A percentile compares a stretch with the other conserved stretches of the same genome.
phyloP scores from a whole-genome alignment of 176 grass and related monocot species.

The Oryza meyeriana region DNA sequence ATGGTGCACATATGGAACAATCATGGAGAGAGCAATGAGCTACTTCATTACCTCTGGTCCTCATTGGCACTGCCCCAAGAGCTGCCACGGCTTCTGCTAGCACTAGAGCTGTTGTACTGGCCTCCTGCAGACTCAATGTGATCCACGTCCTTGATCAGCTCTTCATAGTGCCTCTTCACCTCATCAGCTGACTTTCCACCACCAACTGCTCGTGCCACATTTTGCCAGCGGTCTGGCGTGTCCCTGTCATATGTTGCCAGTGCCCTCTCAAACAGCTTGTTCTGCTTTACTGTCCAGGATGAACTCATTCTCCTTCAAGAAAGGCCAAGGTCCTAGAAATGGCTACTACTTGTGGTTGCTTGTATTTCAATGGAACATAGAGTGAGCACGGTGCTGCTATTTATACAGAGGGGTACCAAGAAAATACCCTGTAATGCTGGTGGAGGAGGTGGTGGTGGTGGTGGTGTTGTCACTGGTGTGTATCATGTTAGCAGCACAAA shows the following conservation, averaged over 20 bases:
- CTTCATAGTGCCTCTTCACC: conserved; percentile 62
- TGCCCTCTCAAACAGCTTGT: conserved; percentile 69
- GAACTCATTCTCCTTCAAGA: conserved; percentile 46
- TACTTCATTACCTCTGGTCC: conserved; percentile 49
- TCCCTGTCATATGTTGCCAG: conserved; percentile 67
- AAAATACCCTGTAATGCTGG: conserved; percentile 37
- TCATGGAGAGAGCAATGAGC: neutral
- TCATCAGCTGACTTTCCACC: conserved; percentile 63
- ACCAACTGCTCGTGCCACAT: conserved; percentile 59
- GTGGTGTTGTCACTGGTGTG: neutral
- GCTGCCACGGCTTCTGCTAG: conserved; percentile 29
- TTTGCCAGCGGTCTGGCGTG: conserved; percentile 73
- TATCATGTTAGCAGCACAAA: conserved; percentile 25
- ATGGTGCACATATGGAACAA: conserved; percentile 11
- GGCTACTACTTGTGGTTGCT: conserved; percentile 17
- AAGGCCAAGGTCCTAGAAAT: conserved; percentile 13
- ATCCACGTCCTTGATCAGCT: conserved; percentile 42
- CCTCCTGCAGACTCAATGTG: conserved; percentile 37
- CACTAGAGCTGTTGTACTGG: neutral
- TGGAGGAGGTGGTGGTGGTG: no score
- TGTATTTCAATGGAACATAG: conserved; percentile 43
- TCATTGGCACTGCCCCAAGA: conserved; percentile 36
- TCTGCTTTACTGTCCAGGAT: conserved; percentile 61
- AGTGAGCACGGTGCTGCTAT: conserved; percentile 35
- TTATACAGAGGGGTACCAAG: conserved; percentile 53